Percentiles rank a stretch among this genome's conserved stretches.
phyloP scores from a whole-genome alignment of 805 yeast genomes.

The Yarrowia sp. region DNA sequence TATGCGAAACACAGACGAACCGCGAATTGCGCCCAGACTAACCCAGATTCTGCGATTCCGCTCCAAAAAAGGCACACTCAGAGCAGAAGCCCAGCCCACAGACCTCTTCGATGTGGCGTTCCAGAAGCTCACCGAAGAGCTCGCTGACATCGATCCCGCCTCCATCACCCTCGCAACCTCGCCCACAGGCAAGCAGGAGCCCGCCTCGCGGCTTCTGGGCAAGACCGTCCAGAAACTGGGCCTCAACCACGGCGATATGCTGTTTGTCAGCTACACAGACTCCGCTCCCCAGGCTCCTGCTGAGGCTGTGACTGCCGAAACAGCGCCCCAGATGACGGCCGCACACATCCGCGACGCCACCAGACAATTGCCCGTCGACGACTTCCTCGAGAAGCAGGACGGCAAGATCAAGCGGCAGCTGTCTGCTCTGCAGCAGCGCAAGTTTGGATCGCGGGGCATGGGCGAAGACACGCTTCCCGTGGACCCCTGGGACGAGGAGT shows the following conservation, averaged over 20 bases:
- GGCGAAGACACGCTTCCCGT: constrained; percentile 95
- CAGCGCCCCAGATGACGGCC: constrained; percentile 30
- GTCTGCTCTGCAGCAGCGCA: constrained; percentile 49
- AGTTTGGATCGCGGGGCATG: constrained; percentile 80
- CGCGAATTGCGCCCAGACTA: neutral
- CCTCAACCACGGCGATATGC: constrained; percentile 56
- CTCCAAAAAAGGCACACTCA: constrained; percentile 76
- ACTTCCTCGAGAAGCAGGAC: constrained; percentile 55
- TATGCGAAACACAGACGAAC: neutral
- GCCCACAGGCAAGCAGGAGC: constrained; percentile 48
- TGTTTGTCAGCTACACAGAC: constrained; percentile 46
- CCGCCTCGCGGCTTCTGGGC: constrained; percentile 43
- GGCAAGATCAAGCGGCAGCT: constrained; percentile 71
- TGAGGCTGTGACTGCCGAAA: constrained; percentile 28
- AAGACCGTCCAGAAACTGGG: constrained; percentile 40
- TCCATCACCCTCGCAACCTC: constrained; percentile 42
- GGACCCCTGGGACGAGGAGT: constrained; percentile 89
- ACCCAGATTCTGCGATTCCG: constrained; percentile 71
- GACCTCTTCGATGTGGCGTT: constrained; percentile 49
- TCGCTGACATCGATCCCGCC: constrained; percentile 9
- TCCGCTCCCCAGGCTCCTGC: constrained; percentile 23
- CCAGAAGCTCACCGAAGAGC: constrained; percentile 30
- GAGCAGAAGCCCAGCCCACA: constrained; percentile 53
- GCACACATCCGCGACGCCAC: constrained; percentile 34
- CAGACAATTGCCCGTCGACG: constrained; percentile 67